phyloP scores from a whole-genome alignment of 495 filamentous ascomycete species.

The Aspergillus homomorphus region DNA sequence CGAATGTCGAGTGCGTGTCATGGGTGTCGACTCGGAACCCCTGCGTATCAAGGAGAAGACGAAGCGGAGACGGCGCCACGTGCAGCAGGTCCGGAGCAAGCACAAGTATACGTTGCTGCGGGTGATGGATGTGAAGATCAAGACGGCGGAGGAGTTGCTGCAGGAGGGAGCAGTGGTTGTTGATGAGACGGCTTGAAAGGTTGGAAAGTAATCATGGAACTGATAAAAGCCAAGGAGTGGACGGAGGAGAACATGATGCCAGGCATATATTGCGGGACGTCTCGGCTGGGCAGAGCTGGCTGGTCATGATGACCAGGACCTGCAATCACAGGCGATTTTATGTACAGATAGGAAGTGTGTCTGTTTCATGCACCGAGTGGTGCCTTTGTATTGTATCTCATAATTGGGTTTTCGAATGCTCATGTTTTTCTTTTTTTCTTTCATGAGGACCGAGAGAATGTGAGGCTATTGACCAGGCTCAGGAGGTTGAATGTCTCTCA shows the following conservation, averaged over 20 bases:
- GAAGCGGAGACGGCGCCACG: conserved; percentile 77
- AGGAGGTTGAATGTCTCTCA: too few relatives aligned
- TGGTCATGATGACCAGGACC: conserved; percentile 5
- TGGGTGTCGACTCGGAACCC: conserved; percentile 84
- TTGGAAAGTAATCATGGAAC: conserved; percentile 22
- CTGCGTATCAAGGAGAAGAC: conserved; percentile 87
- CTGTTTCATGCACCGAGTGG: conserved; percentile 25
- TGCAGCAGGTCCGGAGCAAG: conserved; percentile 75
- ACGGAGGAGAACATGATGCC: background rate
- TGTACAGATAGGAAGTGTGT: conserved; percentile 40
- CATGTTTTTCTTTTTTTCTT: conserved; percentile 3
- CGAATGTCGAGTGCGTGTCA: conserved; percentile 79
- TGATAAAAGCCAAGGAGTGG: background rate
- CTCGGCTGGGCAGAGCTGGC: background rate
- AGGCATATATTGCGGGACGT: too few relatives aligned
- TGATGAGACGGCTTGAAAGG: conserved; percentile 25
- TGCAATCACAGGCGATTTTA: background rate
- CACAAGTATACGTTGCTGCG: conserved; percentile 81
- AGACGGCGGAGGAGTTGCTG: conserved; percentile 55
- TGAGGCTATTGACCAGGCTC: too few relatives aligned
- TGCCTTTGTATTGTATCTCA: conserved; percentile 38
- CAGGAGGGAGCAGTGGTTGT: conserved; percentile 41
- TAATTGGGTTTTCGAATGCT: conserved; percentile 21
- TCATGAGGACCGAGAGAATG: too few relatives aligned
- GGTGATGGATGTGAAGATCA: conserved; percentile 76